Evolutionary conservation across 2,329 filamentous ascomycete species (phyloP).

Genomic region (Xylariaceae sp.): DNA sequence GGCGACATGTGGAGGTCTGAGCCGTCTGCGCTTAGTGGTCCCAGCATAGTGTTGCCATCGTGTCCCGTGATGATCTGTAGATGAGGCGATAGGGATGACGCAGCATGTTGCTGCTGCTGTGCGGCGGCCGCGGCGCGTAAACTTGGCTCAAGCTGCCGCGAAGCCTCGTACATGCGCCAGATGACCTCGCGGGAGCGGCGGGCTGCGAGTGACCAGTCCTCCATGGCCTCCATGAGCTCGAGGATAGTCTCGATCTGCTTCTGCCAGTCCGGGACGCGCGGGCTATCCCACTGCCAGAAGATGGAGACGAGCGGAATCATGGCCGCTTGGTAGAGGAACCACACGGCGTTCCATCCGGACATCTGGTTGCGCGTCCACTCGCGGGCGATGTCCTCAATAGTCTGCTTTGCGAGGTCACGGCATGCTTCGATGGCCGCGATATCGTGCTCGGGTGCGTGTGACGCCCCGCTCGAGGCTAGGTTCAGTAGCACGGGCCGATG

Average conservation of each 20-base stretch:
- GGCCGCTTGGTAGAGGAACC: conserved; percentile 80
- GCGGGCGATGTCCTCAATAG: conserved; percentile 73
- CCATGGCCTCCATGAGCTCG: conserved; percentile 66
- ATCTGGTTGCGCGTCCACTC: conserved; percentile 77
- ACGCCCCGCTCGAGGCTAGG: conserved; percentile 61
- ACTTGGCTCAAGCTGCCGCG: conserved; percentile 47
- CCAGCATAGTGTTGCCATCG: conserved; percentile 33
- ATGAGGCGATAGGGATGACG: conserved; percentile 28
- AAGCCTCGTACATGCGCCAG: conserved; percentile 67
- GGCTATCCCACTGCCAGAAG: conserved; percentile 68
- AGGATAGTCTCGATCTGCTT: conserved; percentile 64
- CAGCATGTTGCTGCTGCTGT: conserved; percentile 34
- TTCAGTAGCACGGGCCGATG: conserved; percentile 75
- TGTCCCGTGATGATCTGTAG: conserved; percentile 45
- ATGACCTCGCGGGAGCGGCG: conserved; percentile 68
- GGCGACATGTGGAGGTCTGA: conserved; percentile 56
- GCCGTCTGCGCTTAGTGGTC: conserved; percentile 43
- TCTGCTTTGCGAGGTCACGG: conserved; percentile 70
- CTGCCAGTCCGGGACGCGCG: conserved; percentile 58
- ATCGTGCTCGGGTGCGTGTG: conserved; percentile 64
- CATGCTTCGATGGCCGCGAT: conserved; percentile 71
- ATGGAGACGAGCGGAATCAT: conserved; percentile 80
- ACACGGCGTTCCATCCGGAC: conserved; percentile 80
- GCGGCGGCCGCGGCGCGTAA: conserved; percentile 41
- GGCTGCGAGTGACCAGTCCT: conserved; percentile 69